Evolutionary conservation across 1,139 yeast species (phyloP).

Genomic region (Pichia kudriavzevii): DNA sequence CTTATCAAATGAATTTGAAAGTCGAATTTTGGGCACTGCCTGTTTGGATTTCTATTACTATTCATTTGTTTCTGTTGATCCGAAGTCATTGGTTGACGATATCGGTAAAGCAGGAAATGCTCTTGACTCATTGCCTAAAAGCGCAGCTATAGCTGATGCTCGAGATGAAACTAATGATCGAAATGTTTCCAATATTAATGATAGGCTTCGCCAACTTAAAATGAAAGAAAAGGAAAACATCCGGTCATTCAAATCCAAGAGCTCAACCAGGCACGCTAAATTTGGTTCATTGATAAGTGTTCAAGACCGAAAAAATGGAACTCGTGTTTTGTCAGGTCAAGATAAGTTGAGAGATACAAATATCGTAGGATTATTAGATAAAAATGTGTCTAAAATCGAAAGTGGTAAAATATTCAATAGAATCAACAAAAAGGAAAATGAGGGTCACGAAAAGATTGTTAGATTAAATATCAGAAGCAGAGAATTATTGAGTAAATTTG

Average conservation of each 20-base stretch:
- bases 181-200: too few species aligned
- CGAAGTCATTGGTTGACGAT: constrained; percentile 20
- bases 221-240: constrained; percentile 39
- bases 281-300: constrained; percentile 83
- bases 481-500: constrained; percentile 36
- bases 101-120: too few species aligned
- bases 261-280: constrained; percentile 76
- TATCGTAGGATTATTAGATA: constrained; percentile 35
- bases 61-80: constrained; percentile 51
- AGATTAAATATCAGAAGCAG: constrained; percentile 3
- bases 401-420: constrained; percentile 4
- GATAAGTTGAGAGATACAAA: constrained; percentile 24
- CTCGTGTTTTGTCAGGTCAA: constrained; percentile 71
- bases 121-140: constrained; percentile 1
- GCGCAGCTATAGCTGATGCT: constrained; percentile 5
- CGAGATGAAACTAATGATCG: too few species aligned
- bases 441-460: background rate
- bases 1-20: constrained; percentile 57
- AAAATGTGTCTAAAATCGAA: constrained; percentile 29
- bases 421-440: background rate
- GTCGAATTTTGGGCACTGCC: constrained; percentile 50
- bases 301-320: constrained; percentile 43
- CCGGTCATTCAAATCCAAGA: constrained; percentile 47
- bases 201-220: constrained; percentile 4
- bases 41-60: constrained; percentile 66